These are phyloP conservation scores for Phytopythium litorale DNA, from an alignment of 352 stramenopile genomes.

Conservation along the genomic window DNA sequence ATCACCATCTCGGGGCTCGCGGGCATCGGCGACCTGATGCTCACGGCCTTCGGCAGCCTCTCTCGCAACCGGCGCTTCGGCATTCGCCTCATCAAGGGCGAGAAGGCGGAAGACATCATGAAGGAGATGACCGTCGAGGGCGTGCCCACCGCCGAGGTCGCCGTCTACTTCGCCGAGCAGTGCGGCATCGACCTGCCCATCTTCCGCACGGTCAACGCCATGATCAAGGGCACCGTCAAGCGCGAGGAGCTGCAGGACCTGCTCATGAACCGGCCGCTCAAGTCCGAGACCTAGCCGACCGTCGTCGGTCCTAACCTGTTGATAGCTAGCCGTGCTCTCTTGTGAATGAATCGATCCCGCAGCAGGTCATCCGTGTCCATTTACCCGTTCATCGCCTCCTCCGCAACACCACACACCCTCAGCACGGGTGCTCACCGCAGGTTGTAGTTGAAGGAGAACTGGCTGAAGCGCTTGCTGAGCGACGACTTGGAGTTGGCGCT, in stretches of 20 bases:
- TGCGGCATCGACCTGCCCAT: conserved; percentile 91
- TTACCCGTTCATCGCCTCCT: background rate
- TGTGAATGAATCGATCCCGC: background rate
- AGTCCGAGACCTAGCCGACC: conserved; percentile 59
- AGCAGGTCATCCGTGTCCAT: background rate
- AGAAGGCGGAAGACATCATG: conserved; percentile 93
- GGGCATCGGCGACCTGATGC: conserved; percentile 92
- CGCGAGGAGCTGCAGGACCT: conserved; percentile 66
- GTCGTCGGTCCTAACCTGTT: no score
- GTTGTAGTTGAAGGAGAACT: conserved; percentile 90
- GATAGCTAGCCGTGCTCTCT: no score
- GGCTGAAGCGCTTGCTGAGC: conserved; percentile 83
- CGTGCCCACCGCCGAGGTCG: conserved; percentile 94
- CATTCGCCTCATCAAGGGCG: conserved; percentile 90
- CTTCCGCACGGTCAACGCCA: conserved; percentile 83
- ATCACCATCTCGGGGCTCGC: conserved; percentile 95
- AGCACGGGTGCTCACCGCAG: conserved; percentile 23
- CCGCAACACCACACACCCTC: background rate
- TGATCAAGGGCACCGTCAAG: conserved; percentile 80
- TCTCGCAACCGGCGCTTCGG: conserved; percentile 96
- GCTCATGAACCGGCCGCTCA: conserved; percentile 80
- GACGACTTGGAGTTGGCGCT: conserved; percentile 56
- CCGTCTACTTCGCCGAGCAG: conserved; percentile 87
- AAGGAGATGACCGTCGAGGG: conserved; percentile 90
- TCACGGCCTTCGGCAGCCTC: conserved; percentile 95